Evolutionary conservation across 805 yeast species (phyloP), one percentile per base, ranked within the genome.

Genomic region (Wickerhamiella azymoides): DNA sequence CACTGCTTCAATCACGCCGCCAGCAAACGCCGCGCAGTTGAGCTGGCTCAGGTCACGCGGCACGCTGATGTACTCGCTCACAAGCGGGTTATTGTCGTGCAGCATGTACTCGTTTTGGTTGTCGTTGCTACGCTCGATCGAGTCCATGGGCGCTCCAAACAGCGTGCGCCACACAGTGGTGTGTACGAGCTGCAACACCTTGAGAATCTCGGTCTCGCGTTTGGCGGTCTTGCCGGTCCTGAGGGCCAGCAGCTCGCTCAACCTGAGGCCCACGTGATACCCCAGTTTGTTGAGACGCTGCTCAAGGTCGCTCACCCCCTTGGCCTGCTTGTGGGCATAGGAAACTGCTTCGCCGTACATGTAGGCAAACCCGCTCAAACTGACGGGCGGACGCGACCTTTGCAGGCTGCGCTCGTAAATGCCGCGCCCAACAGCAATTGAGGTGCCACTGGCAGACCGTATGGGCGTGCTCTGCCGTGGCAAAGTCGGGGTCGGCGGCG

Each of bases 1-100:
- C 1, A 84, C 77, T 0, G 93, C 94, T 59, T 85, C 94, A 36
- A 84, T 70, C 13, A 85, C 71, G 0, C 95, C 95, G 0, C 94
- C 94, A 1, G 79, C 74, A 57, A 81, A 83, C 0, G 94, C 88
- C 13, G 80, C 78, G 57, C 92, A 82, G 57, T 81, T 83, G 55
- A 84, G 69, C 50, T 77, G 78, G 10, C 82, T 78, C 57, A 80
- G 77, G 52, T 85, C 94, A 53, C 74, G 76, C 2, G 95, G 95
- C 4, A 82, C 79, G 26, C 83, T 76, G 10, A 85, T 76, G 57
- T 70, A 85, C 54, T 73, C 74, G n/a, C 83, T 70, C 35, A 84
- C 68, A 39, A 82, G 54, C 5, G 95, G 95, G 11, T 68, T 60
- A 54, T 79, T 75, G 59, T 85, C 95, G 14, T 76, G 77, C 49